Percentiles rank a stretch among this genome's conserved stretches.
These are phyloP conservation scores for Thalassia testudinum DNA, from an alignment of 116 monocot genomes.

Conservation along the genomic window DNA sequence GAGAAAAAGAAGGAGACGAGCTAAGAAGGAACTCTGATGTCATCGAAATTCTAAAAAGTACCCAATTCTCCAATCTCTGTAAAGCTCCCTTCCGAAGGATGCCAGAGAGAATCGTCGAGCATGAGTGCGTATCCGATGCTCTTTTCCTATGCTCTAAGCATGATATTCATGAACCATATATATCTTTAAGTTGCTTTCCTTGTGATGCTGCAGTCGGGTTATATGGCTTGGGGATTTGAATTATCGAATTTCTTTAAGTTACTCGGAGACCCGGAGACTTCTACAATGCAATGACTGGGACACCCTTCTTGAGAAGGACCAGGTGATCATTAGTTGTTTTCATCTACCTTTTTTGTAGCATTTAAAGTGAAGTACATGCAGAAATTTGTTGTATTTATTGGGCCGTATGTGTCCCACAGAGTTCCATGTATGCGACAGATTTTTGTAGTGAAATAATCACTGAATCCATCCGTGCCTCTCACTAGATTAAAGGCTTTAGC, in stretches of 20 bases:
- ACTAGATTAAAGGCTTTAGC: too few relatives aligned
- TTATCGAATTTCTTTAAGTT: constrained; percentile 65
- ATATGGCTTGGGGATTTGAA: constrained; percentile 95
- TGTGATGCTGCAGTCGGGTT: constrained; percentile 29
- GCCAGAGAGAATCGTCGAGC: constrained; percentile 67
- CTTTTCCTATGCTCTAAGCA: background rate
- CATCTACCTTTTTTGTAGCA: too few relatives aligned
- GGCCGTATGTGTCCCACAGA: too few relatives aligned
- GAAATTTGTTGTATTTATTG: too few relatives aligned
- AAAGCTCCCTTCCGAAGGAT: constrained; percentile 28
- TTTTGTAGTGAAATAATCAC: too few relatives aligned
- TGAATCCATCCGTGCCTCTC: too few relatives aligned
- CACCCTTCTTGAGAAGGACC: constrained; percentile 81
- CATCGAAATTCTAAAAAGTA: constrained; percentile 56
- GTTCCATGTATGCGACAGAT: too few relatives aligned
- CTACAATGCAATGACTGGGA: constrained; percentile 59
- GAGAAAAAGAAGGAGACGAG: constrained; percentile 92
- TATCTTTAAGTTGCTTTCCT: background rate
- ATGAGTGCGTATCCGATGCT: constrained; percentile 59
- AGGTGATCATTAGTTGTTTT: constrained; percentile 34
- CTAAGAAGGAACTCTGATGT: constrained; percentile 79
- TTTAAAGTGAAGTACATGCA: too few relatives aligned
- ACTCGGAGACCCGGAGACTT: constrained; percentile 51
- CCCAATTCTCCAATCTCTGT: constrained; percentile 57
- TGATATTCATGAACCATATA: background rate